Percentiles rank a stretch among this genome's conserved stretches.
Evolutionary conservation across 2,329 filamentous ascomycete genomes (phyloP).

Genomic region (Penicillium sp.): DNA sequence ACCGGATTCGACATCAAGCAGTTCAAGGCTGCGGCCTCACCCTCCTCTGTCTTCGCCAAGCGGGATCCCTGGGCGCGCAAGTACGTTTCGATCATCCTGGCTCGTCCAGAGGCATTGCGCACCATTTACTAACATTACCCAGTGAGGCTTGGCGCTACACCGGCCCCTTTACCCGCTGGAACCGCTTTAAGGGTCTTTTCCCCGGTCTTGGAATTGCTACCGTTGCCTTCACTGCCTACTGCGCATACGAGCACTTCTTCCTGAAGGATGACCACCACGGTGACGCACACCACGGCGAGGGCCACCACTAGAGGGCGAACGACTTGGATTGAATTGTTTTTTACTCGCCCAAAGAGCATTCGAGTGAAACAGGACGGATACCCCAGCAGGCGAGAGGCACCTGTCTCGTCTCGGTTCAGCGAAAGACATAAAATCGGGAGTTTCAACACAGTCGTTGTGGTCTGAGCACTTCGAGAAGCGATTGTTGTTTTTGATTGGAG

Average conservation of each 20-base stretch:
- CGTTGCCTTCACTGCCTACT: constrained; percentile 87
- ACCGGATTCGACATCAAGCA: constrained; percentile 90
- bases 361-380: constrained; percentile 25
- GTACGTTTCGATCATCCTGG: constrained; percentile 44
- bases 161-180: constrained; percentile 82
- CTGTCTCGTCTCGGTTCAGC: constrained; percentile 12
- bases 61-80: constrained; percentile 64
- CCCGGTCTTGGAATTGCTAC: constrained; percentile 91
- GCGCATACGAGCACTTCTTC: constrained; percentile 86
- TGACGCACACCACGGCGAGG: constrained; percentile 50
- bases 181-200: constrained; percentile 83
- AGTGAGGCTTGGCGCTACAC: constrained; percentile 96
- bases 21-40: constrained; percentile 70
- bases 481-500: constrained; percentile 16
- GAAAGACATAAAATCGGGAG: constrained; percentile 9
- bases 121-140: constrained; percentile 23
- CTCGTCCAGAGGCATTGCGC: not conserved
- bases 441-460: constrained; percentile 9
- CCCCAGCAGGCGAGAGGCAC: constrained; percentile 18
- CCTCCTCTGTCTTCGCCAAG: constrained; percentile 49
- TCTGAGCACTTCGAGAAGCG: constrained; percentile 6
- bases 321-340: constrained; percentile 6
- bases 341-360: constrained; percentile 13
- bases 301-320: constrained; percentile 54
- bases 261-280: constrained; percentile 65